Evolutionary conservation across 805 yeast species (phyloP), one percentile per base, ranked within the genome.

Genomic region (Saturnispora besseyi): DNA sequence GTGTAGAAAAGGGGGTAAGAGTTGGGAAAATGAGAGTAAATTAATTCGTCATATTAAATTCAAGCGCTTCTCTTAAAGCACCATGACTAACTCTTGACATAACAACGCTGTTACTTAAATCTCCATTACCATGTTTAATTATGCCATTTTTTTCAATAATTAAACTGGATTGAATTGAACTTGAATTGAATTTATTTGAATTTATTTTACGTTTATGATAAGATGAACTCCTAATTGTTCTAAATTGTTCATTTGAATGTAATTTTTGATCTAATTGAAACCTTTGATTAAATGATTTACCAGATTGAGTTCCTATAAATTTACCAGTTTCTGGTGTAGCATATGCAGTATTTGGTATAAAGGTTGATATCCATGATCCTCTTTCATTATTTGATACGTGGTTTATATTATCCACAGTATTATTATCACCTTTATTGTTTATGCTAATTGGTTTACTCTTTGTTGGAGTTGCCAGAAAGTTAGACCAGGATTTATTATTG

Each of bases 1-100:
- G 29, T 8, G 22, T 22, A 34, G 29, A 26, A 30, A 45, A 22
- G 26, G 13, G 10, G n/a, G 18, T 2, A 18, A 18, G 18, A 18
- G 18, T 18, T 18, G 24, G 2, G 9, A 26, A 26, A 26, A 43
- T 13, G n/a, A 11, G n/a, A 30, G 18, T 12, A 11, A 37, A 29
- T 15, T 12, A 45, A n/a, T 9, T 18, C n/a, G 21, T 32, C 45
- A 64, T 57, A 7, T 59, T 57, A 48, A 54, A 52, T 42, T 60
- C 58, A 30, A 76, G 60, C 2, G 81, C 81, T 37, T 76, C 79
- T 50, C 69, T 59, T 18, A 76, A 58, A 1, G 77, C 74, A n/a
- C 70, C 66, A 55, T 70, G 76, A 51, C 78, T 75, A 29, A 76
- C 69, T 42, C 72, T 64, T 11, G 73, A 62, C 40, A 61, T 61